These are phyloP conservation scores for Zizania palustris DNA, from an alignment of 202 grass and related monocot genomes.

Conservation along the genomic window DNA sequence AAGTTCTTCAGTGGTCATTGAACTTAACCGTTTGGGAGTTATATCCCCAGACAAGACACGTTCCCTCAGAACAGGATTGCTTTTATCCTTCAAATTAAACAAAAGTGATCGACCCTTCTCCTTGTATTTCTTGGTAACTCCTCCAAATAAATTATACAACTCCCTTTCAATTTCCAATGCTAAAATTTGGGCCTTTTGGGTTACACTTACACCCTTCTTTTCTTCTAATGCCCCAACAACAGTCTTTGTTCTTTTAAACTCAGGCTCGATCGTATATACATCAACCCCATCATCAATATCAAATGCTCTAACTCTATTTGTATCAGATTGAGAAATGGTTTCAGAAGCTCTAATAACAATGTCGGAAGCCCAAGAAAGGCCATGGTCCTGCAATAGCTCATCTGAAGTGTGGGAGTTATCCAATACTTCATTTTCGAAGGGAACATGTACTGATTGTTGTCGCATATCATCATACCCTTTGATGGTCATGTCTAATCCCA, in stretches of 20 bases:
- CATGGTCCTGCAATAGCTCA: constrained; percentile 62
- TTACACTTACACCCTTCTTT: background rate
- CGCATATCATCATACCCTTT: constrained; percentile 3
- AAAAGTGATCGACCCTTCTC: constrained; percentile 80
- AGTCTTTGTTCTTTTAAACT: constrained; percentile 46
- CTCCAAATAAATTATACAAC: constrained; percentile 70
- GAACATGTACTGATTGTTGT: constrained; percentile 30
- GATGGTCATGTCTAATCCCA: constrained; percentile 17
- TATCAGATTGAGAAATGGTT: constrained; percentile 5
- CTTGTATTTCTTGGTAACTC: constrained; percentile 87
- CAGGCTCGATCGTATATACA: constrained; percentile 25
- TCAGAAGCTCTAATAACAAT: constrained; percentile 31
- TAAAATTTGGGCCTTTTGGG: constrained; percentile 50
- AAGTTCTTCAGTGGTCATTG: constrained; percentile 75
- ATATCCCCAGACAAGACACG: constrained; percentile 72
- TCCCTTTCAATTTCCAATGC: constrained; percentile 71
- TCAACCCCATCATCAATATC: constrained; percentile 18
- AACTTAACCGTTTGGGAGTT: constrained; percentile 63
- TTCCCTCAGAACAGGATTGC: constrained; percentile 63
- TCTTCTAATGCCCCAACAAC: constrained; percentile 28
- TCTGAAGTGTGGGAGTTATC: constrained; percentile 47
- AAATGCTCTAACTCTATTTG: constrained; percentile 43
- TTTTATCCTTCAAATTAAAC: constrained; percentile 84
- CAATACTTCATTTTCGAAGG: constrained; percentile 35
- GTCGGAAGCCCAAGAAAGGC: constrained; percentile 51